phyloP scores from a whole-genome alignment of 2,329 filamentous ascomycete species.

The Tolypocladium ovalisporum region DNA sequence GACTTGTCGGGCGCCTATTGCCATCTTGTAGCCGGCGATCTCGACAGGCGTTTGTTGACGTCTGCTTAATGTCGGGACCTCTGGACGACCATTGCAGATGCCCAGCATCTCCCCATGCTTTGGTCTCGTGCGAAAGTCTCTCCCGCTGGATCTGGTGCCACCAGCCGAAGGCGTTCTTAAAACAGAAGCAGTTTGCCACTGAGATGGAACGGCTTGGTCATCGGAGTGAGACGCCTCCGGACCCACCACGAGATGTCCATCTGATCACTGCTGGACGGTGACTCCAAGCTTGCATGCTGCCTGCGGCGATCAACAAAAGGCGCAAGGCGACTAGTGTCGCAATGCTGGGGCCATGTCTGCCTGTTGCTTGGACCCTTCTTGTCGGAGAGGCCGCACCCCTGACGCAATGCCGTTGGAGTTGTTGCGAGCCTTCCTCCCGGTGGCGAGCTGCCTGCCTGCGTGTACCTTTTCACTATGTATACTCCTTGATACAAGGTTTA shows the following conservation, averaged over 20 bases:
- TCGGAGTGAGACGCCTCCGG: background rate
- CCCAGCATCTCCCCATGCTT: too few species aligned
- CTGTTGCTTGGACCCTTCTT: background rate
- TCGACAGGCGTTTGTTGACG: background rate
- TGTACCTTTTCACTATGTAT: background rate
- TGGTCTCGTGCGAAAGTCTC: too few species aligned
- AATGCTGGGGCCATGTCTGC: background rate
- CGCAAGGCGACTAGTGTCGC: background rate
- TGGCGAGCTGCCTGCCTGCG: background rate
- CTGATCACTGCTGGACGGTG: background rate
- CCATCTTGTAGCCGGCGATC: background rate
- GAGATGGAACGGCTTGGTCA: background rate
- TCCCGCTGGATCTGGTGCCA: background rate
- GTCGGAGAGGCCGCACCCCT: background rate
- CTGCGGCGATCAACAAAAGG: background rate
- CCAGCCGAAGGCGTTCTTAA: background rate
- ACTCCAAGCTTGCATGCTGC: background rate
- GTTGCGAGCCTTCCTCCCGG: background rate
- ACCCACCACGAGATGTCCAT: background rate
- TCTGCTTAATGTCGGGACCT: background rate
- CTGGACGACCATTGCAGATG: background rate
- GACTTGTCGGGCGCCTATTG: background rate
- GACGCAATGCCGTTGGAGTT: background rate
- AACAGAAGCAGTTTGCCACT: background rate
- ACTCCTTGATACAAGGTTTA: background rate